Percentiles rank a stretch among this genome's conserved stretches.
These are phyloP conservation scores for Pezicula rhizophila DNA, from an alignment of 2,329 filamentous ascomycete species.

Conservation along the genomic window DNA sequence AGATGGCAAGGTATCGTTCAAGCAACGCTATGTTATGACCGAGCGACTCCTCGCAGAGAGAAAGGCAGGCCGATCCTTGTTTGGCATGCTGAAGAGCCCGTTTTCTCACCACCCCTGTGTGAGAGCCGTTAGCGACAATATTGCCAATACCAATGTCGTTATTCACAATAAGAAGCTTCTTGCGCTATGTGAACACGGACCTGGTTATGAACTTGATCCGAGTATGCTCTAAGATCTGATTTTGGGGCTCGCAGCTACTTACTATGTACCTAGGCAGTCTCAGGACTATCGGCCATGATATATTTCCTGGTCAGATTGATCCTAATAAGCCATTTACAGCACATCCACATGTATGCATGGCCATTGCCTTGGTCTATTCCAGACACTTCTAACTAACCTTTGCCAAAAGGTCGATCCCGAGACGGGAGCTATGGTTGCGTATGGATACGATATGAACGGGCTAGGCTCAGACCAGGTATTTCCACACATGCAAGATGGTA, in stretches of 20 bases:
- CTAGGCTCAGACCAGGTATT: background rate
- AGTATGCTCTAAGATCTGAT: background rate
- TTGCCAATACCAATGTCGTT: conserved; percentile 51
- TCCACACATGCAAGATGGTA: too few relatives aligned
- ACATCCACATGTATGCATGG: background rate
- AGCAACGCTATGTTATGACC: conserved; percentile 20
- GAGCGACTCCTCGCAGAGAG: conserved; percentile 19
- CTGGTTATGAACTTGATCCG: conserved; percentile 40
- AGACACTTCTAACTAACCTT: background rate
- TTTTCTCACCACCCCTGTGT: conserved; percentile 49
- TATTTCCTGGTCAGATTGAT: background rate
- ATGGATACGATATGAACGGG: background rate
- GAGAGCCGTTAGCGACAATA: conserved; percentile 45
- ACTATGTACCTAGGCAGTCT: background rate
- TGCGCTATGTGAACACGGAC: conserved; percentile 45
- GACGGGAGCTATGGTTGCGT: background rate
- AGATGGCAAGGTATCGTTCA: conserved; percentile 18
- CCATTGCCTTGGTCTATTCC: background rate
- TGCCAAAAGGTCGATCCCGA: background rate
- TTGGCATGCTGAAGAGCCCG: conserved; percentile 51
- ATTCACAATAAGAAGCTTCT: conserved; percentile 48
- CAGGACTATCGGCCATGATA: background rate
- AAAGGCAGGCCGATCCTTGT: conserved; percentile 27
- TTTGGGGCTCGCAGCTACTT: too few relatives aligned
- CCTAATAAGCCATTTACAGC: background rate